Evolutionary conservation across 768 basidiomycete genomes (phyloP).

Genomic region (Russula dissimulans): DNA sequence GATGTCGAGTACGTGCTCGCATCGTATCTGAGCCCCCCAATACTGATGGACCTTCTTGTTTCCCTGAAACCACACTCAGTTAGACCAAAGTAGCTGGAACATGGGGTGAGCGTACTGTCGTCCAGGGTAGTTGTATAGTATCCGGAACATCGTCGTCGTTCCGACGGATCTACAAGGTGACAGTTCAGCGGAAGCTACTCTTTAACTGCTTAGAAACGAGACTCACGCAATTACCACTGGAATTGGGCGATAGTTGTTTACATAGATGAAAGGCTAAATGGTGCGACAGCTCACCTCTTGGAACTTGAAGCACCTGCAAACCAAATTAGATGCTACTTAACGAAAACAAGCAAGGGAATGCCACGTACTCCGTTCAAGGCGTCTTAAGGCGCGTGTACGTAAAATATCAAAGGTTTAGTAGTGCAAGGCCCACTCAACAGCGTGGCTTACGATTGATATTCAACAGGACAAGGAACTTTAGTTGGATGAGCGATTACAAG

Average conservation of each 20-base stretch:
- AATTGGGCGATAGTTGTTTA: background rate
- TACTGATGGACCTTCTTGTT: background rate
- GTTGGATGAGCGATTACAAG: background rate
- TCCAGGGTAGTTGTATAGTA: background rate
- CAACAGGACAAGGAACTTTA: background rate
- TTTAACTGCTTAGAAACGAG: background rate
- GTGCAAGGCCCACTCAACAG: background rate
- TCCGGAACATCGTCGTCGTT: constrained; percentile 1
- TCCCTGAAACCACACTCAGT: background rate
- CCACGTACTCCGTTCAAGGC: constrained; percentile 1
- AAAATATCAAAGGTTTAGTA: background rate
- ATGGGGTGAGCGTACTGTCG: background rate
- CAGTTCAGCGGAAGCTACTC: background rate
- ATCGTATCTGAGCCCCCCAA: background rate
- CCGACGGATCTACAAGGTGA: background rate
- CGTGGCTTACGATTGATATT: background rate
- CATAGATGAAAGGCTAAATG: background rate
- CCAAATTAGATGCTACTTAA: background rate
- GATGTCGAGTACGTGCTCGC: background rate
- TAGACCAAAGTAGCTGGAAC: background rate
- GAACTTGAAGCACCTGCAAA: background rate
- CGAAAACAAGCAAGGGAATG: background rate
- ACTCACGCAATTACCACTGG: constrained; percentile 13
- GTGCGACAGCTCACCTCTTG: background rate
- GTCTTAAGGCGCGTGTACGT: background rate